Conservation (phyloP, 192 early-diverging fungal genomes). For the Coemansia umbellata region DNA sequence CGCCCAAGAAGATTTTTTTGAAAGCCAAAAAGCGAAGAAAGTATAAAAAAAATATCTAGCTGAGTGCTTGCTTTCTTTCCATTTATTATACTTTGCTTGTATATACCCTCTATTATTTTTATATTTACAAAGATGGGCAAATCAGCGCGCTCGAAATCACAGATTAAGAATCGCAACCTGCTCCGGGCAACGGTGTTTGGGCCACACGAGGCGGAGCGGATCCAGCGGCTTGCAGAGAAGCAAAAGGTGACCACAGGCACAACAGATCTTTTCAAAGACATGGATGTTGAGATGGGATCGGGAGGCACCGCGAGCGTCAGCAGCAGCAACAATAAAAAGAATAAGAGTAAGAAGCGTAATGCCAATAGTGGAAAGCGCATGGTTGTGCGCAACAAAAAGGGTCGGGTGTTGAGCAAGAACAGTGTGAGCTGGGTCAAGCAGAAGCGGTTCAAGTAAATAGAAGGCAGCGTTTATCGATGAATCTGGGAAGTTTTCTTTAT, state of each 20-base stretch:
- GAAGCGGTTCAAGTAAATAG: conserved; percentile 20
- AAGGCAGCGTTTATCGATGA: too few relatives aligned
- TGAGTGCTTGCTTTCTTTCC: too few relatives aligned
- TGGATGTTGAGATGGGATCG: conserved; percentile 1
- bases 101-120: conserved; percentile 2
- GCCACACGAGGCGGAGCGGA: conserved; percentile 36
- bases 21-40: too few relatives aligned
- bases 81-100: too few relatives aligned
- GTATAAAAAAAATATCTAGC: too few relatives aligned
- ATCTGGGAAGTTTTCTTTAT: too few relatives aligned
- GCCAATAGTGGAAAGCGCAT: conserved; percentile 8
- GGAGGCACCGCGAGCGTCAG: not conserved
- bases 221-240: conserved; percentile 42
- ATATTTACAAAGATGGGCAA: conserved; percentile 19
- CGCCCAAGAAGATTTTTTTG: too few relatives aligned
- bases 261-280: conserved; percentile 9
- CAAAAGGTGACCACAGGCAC: conserved; percentile 18
- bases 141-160: conserved; percentile 44
- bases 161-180: conserved; percentile 36
- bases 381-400: conserved; percentile 33
- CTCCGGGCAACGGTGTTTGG: conserved; percentile 39
- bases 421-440: conserved; percentile 26
- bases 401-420: conserved; percentile 17
- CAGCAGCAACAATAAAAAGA: not conserved
- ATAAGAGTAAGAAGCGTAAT: not conserved